These are phyloP conservation scores for Aspergillus sojae DNA, from an alignment of 2,329 filamentous ascomycete species.

Conservation along the genomic window DNA sequence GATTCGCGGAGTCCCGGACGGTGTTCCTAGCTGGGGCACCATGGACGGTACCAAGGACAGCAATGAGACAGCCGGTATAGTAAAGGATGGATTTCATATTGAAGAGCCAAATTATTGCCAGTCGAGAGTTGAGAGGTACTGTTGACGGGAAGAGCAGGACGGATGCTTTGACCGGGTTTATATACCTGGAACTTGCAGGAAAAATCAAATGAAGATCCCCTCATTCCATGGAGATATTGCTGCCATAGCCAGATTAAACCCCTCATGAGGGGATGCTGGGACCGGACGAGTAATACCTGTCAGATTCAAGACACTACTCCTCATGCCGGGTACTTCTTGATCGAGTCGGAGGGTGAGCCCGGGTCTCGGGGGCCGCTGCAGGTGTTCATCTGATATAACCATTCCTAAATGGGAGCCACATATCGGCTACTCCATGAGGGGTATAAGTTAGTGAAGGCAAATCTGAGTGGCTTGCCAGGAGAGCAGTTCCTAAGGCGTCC, in stretches of 20 bases:
- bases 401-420: not conserved
- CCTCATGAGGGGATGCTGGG: not conserved
- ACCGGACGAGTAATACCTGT: not conserved
- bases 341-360: not conserved
- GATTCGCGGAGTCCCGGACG: slow-evolving; percentile 17
- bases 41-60: not conserved
- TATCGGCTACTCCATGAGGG: not conserved
- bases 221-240: not conserved
- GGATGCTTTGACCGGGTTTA: not conserved
- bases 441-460: not conserved
- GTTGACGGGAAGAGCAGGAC: not conserved
- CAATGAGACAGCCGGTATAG: not conserved
- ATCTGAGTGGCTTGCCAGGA: not conserved
- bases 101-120: not conserved
- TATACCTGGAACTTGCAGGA: not conserved
- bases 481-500: not conserved
- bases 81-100: not conserved
- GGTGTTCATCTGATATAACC: too few species aligned
- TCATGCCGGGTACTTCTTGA: not conserved
- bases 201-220: not conserved
- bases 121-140: not conserved
- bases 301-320: not conserved
- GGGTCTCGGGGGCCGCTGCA: not conserved
- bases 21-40: not conserved
- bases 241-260: not conserved